Percentiles rank a stretch among this genome's conserved stretches.
Conservation (phyloP, 179 eudicot species). For the Vitellaria paradoxa region DNA sequence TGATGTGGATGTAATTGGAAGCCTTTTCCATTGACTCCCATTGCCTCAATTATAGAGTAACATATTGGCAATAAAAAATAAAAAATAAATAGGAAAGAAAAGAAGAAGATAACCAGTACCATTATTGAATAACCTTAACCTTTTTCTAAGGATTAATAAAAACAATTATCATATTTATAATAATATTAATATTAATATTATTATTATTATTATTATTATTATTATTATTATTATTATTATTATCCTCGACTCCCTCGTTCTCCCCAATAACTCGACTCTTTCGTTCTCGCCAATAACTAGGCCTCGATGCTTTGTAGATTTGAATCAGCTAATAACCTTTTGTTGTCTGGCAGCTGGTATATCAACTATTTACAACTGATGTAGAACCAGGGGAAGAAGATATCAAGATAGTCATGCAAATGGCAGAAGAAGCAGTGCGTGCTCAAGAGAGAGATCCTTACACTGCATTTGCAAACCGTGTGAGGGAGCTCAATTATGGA, state of each 20-base stretch:
- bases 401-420: conserved; percentile 84
- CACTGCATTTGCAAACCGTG: conserved; percentile 83
- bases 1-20: background rate
- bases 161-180: too few species aligned
- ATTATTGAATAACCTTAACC: background rate
- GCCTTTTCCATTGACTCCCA: background rate
- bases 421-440: conserved; percentile 84
- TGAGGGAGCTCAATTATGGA: conserved; percentile 88
- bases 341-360: conserved; percentile 59
- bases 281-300: too few species aligned
- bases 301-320: too few species aligned
- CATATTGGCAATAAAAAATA: too few species aligned
- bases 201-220: too few species aligned
- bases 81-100: too few species aligned
- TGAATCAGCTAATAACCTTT: background rate
- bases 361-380: conserved; percentile 74
- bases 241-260: too few species aligned
- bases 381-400: conserved; percentile 82
- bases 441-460: conserved; percentile 96
- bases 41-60: too few species aligned
- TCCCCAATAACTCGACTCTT: too few species aligned
- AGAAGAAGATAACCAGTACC: too few species aligned
- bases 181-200: too few species aligned
- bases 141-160: background rate
- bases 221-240: too few species aligned